Evolutionary conservation across 176 grass and related monocot species (phyloP).

Genomic region (Juncus inflexus): DNA sequence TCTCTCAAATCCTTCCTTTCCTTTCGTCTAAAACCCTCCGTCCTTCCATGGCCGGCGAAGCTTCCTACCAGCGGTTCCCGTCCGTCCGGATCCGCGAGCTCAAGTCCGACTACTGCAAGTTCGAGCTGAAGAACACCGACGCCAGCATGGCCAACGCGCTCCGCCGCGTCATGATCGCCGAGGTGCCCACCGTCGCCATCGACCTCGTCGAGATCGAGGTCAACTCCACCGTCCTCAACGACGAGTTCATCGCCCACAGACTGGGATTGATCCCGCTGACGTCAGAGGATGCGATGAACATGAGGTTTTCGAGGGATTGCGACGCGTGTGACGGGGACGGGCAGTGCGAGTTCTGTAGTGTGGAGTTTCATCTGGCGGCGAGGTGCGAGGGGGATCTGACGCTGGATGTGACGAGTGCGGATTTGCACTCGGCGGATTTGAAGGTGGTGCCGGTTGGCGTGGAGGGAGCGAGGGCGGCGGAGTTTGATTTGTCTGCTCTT

Average conservation of each 20-base stretch:
- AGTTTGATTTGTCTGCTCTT: slow-evolving; percentile 27
- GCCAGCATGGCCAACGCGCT: slow-evolving; percentile 91
- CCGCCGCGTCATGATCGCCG: slow-evolving; percentile 91
- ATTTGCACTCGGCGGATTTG: slow-evolving; percentile 55
- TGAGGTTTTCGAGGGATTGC: slow-evolving; percentile 97
- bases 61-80: slow-evolving; percentile 78
- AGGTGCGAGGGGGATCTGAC: slow-evolving; percentile 81
- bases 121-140: slow-evolving; percentile 91
- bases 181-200: slow-evolving; percentile 89
- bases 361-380: slow-evolving; percentile 73
- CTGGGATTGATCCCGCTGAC: slow-evolving; percentile 94
- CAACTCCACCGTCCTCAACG: slow-evolving; percentile 97
- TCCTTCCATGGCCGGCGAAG: slow-evolving; percentile 21
- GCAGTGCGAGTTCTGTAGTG: slow-evolving; percentile 85
- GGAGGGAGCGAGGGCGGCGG: slow-evolving; percentile 22
- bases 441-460: slow-evolving; percentile 69
- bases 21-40: neutral
- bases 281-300: slow-evolving; percentile 69
- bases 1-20: neutral
- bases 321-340: slow-evolving; percentile 90
- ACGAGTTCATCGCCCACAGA: slow-evolving; percentile 93
- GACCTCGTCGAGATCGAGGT: slow-evolving; percentile 88
- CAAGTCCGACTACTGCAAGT: slow-evolving; percentile 71
- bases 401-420: slow-evolving; percentile 82
- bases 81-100: slow-evolving; percentile 79